A percentile compares a stretch with the other conserved stretches of the same genome.
These are phyloP conservation scores for Vitis hybrid DNA, from an alignment of 177 flowering plant genomes.

Conservation along the genomic window DNA sequence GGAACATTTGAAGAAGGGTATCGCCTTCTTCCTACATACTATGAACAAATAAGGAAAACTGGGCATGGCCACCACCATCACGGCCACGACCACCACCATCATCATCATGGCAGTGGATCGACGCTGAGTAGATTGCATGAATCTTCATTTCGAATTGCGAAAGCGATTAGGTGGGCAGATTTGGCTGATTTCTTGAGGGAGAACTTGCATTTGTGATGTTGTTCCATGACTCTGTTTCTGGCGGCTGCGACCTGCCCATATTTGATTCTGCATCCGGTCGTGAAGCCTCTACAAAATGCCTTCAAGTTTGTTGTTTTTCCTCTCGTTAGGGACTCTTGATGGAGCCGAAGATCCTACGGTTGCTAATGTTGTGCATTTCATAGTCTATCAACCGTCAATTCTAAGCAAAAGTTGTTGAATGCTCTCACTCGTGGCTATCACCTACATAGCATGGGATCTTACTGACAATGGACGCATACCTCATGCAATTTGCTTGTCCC, in stretches of 20 bases:
- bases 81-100: slow-evolving; percentile 34
- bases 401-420: too few relatives aligned
- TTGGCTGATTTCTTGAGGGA: slow-evolving; percentile 77
- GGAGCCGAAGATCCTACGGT: too few relatives aligned
- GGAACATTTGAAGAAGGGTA: slow-evolving; percentile 93
- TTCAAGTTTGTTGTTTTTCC: slow-evolving; percentile 69
- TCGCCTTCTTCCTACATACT: slow-evolving; percentile 80
- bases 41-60: slow-evolving; percentile 70
- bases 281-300: slow-evolving; percentile 59
- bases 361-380: too few relatives aligned
- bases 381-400: too few relatives aligned
- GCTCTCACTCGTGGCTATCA: too few relatives aligned
- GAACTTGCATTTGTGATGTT: slow-evolving; percentile 79
- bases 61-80: slow-evolving; percentile 24
- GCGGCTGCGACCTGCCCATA: slow-evolving; percentile 78
- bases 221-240: slow-evolving; percentile 62
- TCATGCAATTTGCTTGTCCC: too few relatives aligned
- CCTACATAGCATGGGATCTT: too few relatives aligned
- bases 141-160: slow-evolving; percentile 53
- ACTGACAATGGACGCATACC: too few relatives aligned
- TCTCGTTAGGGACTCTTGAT: slow-evolving; percentile 63
- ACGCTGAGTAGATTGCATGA: slow-evolving; percentile 50
- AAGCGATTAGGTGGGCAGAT: slow-evolving; percentile 55
- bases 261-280: slow-evolving; percentile 49
- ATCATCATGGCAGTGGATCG: slow-evolving; percentile 17